These are phyloP conservation scores for Wickerhamiella pararugosa DNA, from an alignment of 1,139 yeast species.

Conservation along the genomic window DNA sequence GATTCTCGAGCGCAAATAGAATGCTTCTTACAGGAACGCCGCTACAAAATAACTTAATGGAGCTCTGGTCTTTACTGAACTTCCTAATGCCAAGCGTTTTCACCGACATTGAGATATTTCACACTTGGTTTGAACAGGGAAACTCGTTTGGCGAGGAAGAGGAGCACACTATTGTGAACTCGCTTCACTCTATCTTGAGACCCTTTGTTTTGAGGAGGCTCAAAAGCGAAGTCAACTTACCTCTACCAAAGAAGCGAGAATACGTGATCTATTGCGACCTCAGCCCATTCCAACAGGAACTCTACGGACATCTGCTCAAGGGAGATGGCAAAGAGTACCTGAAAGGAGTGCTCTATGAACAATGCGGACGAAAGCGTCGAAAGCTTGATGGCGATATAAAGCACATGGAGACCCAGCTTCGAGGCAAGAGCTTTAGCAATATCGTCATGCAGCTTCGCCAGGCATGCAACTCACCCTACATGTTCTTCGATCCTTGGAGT, in stretches of 20 bases:
- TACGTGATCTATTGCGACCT: constrained; percentile 63
- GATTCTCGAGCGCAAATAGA: constrained; percentile 46
- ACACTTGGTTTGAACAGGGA: constrained; percentile 80
- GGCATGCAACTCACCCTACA: constrained; percentile 72
- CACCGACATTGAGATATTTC: constrained; percentile 78
- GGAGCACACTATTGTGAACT: constrained; percentile 50
- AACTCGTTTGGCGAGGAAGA: constrained; percentile 32
- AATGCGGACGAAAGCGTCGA: constrained; percentile 10
- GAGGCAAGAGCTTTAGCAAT: constrained; percentile 41
- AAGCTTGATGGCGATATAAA: constrained; percentile 3
- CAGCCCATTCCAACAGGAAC: constrained; percentile 42
- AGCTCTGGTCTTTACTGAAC: constrained; percentile 86
- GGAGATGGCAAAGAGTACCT: constrained; percentile 26
- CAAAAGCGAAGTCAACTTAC: constrained; percentile 53
- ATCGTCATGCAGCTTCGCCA: constrained; percentile 70
- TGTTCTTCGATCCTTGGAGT: constrained; percentile 68
- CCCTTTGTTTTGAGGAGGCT: constrained; percentile 77
- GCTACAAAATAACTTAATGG: constrained; percentile 84
- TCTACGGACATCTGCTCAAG: constrained; percentile 48
- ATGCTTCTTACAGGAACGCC: constrained; percentile 93
- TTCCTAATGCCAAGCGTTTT: constrained; percentile 89
- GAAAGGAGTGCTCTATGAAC: constrained; percentile 24
- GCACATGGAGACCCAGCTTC: constrained; percentile 17
- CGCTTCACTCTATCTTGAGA: constrained; percentile 71
- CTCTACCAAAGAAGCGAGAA: constrained; percentile 78